phyloP scores from a whole-genome alignment of 108 stramenopile genomes.

The Seminavis robusta region DNA sequence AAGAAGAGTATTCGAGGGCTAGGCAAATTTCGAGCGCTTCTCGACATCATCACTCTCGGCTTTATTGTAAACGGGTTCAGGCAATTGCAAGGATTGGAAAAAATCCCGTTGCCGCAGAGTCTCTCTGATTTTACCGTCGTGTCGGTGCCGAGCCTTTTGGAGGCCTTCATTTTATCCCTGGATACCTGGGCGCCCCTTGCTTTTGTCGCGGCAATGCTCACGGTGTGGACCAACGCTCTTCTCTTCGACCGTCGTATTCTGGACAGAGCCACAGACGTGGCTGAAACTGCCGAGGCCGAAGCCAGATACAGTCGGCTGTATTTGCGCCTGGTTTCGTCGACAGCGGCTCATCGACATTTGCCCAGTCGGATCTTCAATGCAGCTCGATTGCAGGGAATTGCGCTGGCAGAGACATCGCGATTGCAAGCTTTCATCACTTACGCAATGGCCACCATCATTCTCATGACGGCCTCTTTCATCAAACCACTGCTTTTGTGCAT shows the following conservation, averaged over 20 bases:
- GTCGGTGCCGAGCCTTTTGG: conserved; percentile 6
- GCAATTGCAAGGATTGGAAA: conserved; percentile 16
- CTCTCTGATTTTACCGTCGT: conserved; percentile 4
- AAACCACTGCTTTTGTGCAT: conserved; percentile 40
- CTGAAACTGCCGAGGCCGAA: conserved; percentile 35
- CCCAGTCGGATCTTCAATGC: conserved; percentile 22
- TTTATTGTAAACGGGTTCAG: conserved; percentile 36
- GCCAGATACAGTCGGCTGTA: conserved; percentile 67
- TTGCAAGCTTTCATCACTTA: conserved; percentile 56
- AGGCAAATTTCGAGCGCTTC: conserved; percentile 45
- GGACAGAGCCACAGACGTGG: conserved; percentile 18
- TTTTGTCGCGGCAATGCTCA: conserved; percentile 42
- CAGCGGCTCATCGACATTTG: conserved; percentile 35
- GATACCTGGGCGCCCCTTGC: conserved; percentile 65
- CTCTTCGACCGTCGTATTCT: too few species aligned
- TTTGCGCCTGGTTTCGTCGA: conserved; percentile 52
- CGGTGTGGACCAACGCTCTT: conserved; percentile 23
- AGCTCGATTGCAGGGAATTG: conserved; percentile 35
- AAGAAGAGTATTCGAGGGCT: conserved; percentile 17
- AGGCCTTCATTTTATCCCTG: conserved; percentile 10
- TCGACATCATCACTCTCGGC: conserved; percentile 38
- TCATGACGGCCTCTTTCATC: conserved; percentile 61
- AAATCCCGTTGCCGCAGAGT: conserved; percentile 21
- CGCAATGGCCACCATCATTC: conserved; percentile 29
- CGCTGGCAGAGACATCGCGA: conserved; percentile 43